These are phyloP conservation scores for Cladosporium sp. DNA, from an alignment of 2,329 filamentous ascomycete species.

Conservation along the genomic window DNA sequence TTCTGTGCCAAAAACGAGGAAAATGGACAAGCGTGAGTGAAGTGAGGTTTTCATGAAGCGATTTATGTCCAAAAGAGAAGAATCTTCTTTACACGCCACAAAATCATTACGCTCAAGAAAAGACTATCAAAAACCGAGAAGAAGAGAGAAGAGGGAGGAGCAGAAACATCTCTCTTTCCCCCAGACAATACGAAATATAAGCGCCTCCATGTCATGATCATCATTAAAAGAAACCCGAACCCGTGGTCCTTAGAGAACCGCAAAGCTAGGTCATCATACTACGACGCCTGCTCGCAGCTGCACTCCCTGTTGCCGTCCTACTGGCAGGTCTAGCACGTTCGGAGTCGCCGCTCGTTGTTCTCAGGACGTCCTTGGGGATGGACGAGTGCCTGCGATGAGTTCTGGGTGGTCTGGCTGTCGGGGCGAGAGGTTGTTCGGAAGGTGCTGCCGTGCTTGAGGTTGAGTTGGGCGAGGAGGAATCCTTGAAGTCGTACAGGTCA, in stretches of 20 bases:
- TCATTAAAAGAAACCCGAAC: not conserved
- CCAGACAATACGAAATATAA: not conserved
- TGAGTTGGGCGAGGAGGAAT: constrained; percentile 20
- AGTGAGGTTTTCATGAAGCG: not conserved
- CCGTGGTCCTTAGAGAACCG: not conserved
- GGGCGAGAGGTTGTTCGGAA: not conserved
- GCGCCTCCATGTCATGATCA: not conserved
- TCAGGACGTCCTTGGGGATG: constrained; percentile 19
- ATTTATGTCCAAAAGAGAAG: not conserved
- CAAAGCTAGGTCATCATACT: constrained; percentile 31
- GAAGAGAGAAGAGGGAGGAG: not conserved
- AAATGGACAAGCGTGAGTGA: too few relatives aligned
- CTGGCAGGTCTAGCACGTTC: constrained; percentile 2
- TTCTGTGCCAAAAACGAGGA: too few relatives aligned
- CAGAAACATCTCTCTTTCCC: not conserved
- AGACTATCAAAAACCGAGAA: not conserved
- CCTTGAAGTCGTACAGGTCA: constrained; percentile 33
- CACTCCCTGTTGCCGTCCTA: constrained; percentile 24
- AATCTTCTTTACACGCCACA: not conserved
- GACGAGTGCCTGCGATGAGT: constrained; percentile 25
- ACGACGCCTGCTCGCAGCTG: constrained; percentile 30
- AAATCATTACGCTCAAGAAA: not conserved
- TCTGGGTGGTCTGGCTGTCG: not conserved
- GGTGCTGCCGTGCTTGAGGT: not conserved
- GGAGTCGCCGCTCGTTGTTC: not conserved